Conservation (phyloP, 257 asterid genomes). For the Coffea eugenioides region DNA sequence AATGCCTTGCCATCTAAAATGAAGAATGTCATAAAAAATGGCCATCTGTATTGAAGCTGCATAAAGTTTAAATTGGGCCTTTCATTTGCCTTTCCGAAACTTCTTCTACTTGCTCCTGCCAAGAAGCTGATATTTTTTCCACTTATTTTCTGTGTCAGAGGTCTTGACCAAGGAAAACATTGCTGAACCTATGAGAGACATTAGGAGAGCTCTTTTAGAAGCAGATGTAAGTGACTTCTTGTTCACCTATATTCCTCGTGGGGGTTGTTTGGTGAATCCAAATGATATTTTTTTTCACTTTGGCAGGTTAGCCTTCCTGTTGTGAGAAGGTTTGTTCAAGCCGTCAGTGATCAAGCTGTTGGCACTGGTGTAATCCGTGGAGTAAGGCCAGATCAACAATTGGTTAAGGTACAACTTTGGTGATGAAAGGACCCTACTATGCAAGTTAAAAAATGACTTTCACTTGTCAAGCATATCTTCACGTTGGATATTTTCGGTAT, state of each 20-base stretch:
- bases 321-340: constrained; percentile 92
- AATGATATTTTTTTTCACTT: constrained; percentile 12
- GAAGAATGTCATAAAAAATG: neutral
- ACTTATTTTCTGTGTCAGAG: constrained; percentile 46
- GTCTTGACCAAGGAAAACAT: constrained; percentile 93
- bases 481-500: neutral
- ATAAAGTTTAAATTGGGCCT: neutral
- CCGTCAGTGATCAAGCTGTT: constrained; percentile 84
- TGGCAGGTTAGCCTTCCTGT: constrained; percentile 98
- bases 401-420: constrained; percentile 68
- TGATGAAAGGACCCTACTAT: neutral
- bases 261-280: neutral
- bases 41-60: neutral
- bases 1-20: neutral
- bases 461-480: neutral
- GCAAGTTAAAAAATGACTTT: neutral
- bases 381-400: constrained; percentile 92
- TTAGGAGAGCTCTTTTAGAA: constrained; percentile 91
- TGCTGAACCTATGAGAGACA: constrained; percentile 94
- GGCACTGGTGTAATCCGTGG: constrained; percentile 93
- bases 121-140: neutral
- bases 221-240: constrained; percentile 68
- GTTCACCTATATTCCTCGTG: neutral
- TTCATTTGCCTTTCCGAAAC: neutral
- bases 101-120: neutral